Base-by-base conservation (phyloP, 2,329 filamentous ascomycete genomes). In the Ceratocystis huliohia region DNA sequence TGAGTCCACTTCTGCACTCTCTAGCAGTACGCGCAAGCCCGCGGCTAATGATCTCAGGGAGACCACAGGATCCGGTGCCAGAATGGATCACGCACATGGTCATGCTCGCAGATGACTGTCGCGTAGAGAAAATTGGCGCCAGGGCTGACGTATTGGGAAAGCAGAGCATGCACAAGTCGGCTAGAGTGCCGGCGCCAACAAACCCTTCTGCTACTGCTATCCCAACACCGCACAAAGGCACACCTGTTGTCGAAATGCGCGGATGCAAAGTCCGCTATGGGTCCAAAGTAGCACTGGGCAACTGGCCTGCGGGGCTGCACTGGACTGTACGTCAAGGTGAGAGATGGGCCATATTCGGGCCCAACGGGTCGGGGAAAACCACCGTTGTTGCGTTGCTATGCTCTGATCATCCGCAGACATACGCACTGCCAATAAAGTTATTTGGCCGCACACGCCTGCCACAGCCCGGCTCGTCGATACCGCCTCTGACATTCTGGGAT, bases 351-450 rank as follows among this genome's bases (percentile, higher is more conserved):
- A 83, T 97, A 20, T 94, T 99, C 72, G 94, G 94, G 0, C 88
- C 92, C 41, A 97, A 99, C 71, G 94, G 88, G 13, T 96, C 91
- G 0, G 94, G 94, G 20, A 99, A 99, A 78, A 99, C 94, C 0
- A 99, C 94, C 0, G 82, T 99, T 48, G 83, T 97, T 33, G 94
- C 91, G 4, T 81, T 99, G 5, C 88, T 99, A 68, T 95, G 90
- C 68, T 97, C 93, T 0, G 94, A 99, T 72, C 94, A 99, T 72
- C 94, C 94, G 0, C 93, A 97, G 75, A 86, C 92, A 0, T 99
- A 97, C 74, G 90, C 89, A 0, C 83, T 92, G 28, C 92, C 93
- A 0, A 87, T 99, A 68, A 87, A 84, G 70, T 80, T 96, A 15
- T 97, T 99, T 73, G 91, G 91, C 0, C 85, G 85, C 25, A 88